These are phyloP conservation scores for Teunomyces tritomae DNA, from an alignment of 805 yeast species.

Conservation along the genomic window DNA sequence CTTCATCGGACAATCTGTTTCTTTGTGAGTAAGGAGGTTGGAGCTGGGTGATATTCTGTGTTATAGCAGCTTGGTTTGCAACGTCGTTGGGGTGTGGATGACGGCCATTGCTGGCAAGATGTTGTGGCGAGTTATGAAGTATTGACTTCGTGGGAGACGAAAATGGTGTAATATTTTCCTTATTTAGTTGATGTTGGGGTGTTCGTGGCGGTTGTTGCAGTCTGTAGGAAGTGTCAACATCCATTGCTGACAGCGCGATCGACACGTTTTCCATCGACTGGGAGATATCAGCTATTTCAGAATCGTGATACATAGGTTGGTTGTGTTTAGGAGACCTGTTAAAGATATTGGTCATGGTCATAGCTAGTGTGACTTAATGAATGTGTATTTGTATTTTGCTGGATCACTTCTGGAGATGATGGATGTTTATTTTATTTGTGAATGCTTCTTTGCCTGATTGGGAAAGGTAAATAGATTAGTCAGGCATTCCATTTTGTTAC, in stretches of 20 bases:
- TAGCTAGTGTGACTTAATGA: background rate
- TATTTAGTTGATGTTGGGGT: conserved; percentile 22
- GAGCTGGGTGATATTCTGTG: conserved; percentile 30
- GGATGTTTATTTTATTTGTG: conserved; percentile 4
- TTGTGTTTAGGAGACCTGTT: conserved; percentile 16
- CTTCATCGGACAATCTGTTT: conserved; percentile 31
- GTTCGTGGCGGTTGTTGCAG: conserved; percentile 14
- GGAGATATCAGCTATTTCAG: conserved; percentile 34
- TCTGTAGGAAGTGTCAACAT: conserved; percentile 33
- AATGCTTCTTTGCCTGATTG: background rate
- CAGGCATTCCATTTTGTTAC: background rate
- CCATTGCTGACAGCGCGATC: conserved; percentile 26
- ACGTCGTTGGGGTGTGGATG: conserved; percentile 9
- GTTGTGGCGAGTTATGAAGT: conserved; percentile 29
- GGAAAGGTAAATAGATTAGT: conserved; percentile 4
- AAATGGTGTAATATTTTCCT: conserved; percentile 37
- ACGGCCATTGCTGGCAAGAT: conserved; percentile 8
- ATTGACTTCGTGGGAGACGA: conserved; percentile 36
- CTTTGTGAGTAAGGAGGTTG: conserved; percentile 22
- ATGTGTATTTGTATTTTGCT: background rate
- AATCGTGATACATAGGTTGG: conserved; percentile 16
- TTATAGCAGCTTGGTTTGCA: conserved; percentile 13
- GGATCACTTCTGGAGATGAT: background rate
- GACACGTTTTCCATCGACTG: conserved; percentile 45
- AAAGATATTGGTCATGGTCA: conserved; percentile 15